These are phyloP conservation scores for Eimeria brunetti DNA, from an alignment of 169 alveolate species.

Conservation along the genomic window DNA sequence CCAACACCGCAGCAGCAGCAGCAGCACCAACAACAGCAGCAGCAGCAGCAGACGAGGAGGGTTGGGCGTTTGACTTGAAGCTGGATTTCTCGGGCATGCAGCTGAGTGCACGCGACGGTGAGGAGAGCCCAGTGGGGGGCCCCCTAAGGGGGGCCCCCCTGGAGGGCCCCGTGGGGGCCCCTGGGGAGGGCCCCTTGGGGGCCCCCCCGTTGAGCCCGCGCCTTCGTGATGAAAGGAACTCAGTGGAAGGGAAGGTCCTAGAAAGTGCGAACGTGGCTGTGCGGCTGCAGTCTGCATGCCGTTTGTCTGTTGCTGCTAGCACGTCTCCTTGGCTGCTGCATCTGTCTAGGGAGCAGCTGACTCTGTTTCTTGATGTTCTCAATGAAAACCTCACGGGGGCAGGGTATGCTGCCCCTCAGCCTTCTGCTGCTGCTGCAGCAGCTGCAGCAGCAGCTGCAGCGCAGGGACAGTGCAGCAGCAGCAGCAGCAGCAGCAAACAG, in stretches of 20 bases:
- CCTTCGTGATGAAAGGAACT: background rate
- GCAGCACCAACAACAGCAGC: background rate
- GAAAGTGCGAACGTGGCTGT: conserved; percentile 20
- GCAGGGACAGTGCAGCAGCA: background rate
- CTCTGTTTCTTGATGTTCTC: conserved; percentile 74
- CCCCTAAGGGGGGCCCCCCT: background rate
- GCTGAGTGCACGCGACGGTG: conserved; percentile 25
- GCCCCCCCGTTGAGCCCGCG: too few species aligned
- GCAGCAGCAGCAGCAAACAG: background rate
- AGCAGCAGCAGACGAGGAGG: background rate
- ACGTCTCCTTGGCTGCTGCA: conserved; percentile 71
- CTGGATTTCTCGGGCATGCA: conserved; percentile 51
- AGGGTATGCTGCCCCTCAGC: conserved; percentile 56
- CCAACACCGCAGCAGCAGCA: background rate
- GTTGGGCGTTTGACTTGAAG: conserved; percentile 13
- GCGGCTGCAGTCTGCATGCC: conserved; percentile 37
- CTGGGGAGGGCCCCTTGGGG: too few species aligned
- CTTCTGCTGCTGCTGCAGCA: conserved; percentile 1
- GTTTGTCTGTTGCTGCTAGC: conserved; percentile 28
- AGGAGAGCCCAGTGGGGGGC: background rate
- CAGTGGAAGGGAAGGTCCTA: conserved; percentile 21
- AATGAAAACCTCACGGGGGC: conserved; percentile 78
- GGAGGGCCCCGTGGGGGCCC: too few species aligned
- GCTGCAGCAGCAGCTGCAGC: conserved; percentile 12
- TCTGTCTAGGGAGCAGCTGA: conserved; percentile 77